Conservation (phyloP, 2,329 filamentous ascomycete genomes). For the Aspergillus pseudoglaucus region DNA sequence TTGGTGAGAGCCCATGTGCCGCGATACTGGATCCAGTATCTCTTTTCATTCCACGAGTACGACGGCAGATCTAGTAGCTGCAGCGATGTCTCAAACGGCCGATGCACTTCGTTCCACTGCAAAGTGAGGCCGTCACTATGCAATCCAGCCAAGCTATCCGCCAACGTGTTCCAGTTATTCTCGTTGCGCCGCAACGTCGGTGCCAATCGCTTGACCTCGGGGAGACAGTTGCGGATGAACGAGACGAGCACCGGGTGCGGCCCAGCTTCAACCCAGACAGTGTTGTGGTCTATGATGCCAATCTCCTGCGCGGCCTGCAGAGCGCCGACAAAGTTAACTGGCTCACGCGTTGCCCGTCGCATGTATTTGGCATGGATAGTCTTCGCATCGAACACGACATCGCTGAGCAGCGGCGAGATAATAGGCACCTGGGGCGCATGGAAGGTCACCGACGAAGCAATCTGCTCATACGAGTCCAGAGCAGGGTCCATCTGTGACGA, state of each 20-base stretch:
- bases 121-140: constrained; percentile 58
- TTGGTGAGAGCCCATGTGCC: constrained; percentile 69
- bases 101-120: constrained; percentile 65
- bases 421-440: constrained; percentile 54
- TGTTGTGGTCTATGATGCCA: constrained; percentile 51
- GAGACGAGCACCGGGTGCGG: constrained; percentile 63
- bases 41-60: constrained; percentile 65
- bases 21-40: constrained; percentile 65
- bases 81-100: constrained; percentile 52
- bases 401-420: constrained; percentile 61
- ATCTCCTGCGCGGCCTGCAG: constrained; percentile 53
- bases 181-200: constrained; percentile 59
- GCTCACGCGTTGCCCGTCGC: constrained; percentile 57
- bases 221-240: constrained; percentile 62
- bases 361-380: constrained; percentile 58
- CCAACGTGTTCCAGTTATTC: constrained; percentile 58
- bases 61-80: constrained; percentile 57
- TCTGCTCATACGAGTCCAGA: constrained; percentile 10
- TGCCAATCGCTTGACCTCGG: constrained; percentile 47
- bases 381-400: constrained; percentile 50
- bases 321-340: constrained; percentile 63
- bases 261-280: constrained; percentile 67
- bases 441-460: constrained; percentile 43
- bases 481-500: constrained; percentile 13
- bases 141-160: constrained; percentile 51